Evolutionary conservation across 352 stramenopile genomes (phyloP).

Genomic region (Globisporangium iwayamae): DNA sequence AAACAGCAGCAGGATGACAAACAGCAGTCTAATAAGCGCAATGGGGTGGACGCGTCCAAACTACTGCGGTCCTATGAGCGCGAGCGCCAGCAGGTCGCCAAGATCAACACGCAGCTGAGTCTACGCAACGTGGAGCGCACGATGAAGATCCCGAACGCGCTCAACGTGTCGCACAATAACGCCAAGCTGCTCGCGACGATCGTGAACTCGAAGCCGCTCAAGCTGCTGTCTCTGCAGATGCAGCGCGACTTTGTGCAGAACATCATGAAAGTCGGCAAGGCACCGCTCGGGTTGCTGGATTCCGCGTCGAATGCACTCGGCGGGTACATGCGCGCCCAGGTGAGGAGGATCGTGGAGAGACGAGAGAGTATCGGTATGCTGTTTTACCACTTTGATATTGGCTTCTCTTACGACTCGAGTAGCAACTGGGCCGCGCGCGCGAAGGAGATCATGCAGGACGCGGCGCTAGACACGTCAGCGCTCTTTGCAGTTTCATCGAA

Average conservation of each 20-base stretch:
- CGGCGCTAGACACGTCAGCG: constrained; percentile 45
- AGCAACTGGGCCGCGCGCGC: constrained; percentile 35
- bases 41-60: constrained; percentile 14
- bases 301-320: constrained; percentile 41
- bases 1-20: background rate
- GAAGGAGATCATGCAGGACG: constrained; percentile 61
- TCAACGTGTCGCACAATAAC: constrained; percentile 81
- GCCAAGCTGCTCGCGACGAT: constrained; percentile 52
- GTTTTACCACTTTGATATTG: constrained; percentile 87
- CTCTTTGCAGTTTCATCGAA: constrained; percentile 26
- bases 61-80: constrained; percentile 78
- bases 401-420: constrained; percentile 63
- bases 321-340: constrained; percentile 49
- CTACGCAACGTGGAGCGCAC: constrained; percentile 83
- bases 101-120: constrained; percentile 76
- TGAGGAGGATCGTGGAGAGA: constrained; percentile 52
- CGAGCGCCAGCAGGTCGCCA: constrained; percentile 72
- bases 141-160: constrained; percentile 76
- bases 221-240: constrained; percentile 37
- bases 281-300: constrained; percentile 58
- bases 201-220: constrained; percentile 64
- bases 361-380: constrained; percentile 73
- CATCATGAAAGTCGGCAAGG: constrained; percentile 65
- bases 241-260: constrained; percentile 48
- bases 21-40: background rate